A percentile compares a stretch with the other conserved stretches of the same genome.
Conservation (phyloP, 768 basidiomycete species). For the Auriscalpium vulgare region DNA sequence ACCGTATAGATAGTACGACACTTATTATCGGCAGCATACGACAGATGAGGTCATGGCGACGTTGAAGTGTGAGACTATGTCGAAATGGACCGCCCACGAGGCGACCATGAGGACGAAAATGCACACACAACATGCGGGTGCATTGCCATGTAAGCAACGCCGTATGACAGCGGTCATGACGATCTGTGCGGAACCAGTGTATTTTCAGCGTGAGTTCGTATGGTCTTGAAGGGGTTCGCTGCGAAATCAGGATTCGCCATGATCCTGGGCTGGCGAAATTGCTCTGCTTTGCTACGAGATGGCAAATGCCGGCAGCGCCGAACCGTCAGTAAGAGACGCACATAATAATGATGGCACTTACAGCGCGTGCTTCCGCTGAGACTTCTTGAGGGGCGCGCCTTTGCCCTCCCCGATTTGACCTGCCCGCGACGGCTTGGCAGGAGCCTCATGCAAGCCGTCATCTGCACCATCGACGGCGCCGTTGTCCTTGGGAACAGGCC, state of each 20-base stretch:
- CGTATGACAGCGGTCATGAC: neutral
- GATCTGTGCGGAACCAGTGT: conserved; percentile 51
- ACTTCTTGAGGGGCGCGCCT: conserved; percentile 44
- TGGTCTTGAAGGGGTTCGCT: conserved; percentile 67
- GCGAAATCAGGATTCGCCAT: conserved; percentile 57
- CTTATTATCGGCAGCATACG: no score
- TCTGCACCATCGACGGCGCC: conserved; percentile 14
- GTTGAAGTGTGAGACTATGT: no score
- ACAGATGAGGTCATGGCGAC: no score
- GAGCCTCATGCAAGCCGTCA: neutral
- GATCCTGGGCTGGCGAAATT: conserved; percentile 61
- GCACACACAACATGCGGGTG: no score
- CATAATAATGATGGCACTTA: conserved; percentile 26
- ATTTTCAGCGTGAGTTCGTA: conserved; percentile 74
- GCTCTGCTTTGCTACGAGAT: conserved; percentile 50
- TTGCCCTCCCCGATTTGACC: conserved; percentile 66
- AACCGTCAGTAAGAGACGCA: conserved; percentile 3
- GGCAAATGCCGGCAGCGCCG: neutral
- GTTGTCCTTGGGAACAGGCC: conserved; percentile 7
- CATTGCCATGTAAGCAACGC: no score
- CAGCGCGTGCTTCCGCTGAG: conserved; percentile 64
- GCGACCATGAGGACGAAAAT: no score
- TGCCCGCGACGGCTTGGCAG: conserved; percentile 22
- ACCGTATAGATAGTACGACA: no score
- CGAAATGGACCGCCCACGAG: no score